A percentile compares a stretch with the other conserved stretches of the same genome.
Conservation (phyloP, 306 rosid species). For the Heteromeles arbutifolia region DNA sequence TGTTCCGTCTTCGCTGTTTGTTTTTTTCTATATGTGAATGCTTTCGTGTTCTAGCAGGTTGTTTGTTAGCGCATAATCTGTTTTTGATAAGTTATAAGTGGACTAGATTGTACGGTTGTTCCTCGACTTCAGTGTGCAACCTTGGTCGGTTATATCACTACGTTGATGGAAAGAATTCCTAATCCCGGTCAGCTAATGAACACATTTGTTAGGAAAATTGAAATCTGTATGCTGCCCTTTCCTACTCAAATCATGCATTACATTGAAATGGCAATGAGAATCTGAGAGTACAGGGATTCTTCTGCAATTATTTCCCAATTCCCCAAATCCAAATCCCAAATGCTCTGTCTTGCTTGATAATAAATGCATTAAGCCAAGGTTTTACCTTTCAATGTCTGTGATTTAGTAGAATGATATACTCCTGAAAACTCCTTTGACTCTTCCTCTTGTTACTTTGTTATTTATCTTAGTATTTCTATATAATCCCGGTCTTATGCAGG, state of each 20-base stretch:
- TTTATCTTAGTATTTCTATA: background rate
- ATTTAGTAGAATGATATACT: slow-evolving; percentile 1
- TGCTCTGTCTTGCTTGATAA: background rate
- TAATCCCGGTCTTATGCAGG: background rate
- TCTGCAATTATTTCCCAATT: background rate
- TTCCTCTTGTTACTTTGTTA: background rate
- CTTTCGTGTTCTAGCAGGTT: background rate
- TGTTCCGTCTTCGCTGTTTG: background rate
- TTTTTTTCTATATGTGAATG: background rate
- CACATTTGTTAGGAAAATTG: background rate
- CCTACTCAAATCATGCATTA: background rate
- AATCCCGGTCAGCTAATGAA: background rate
- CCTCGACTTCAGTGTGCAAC: background rate
- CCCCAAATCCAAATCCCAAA: background rate
- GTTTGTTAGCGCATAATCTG: background rate
- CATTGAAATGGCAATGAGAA: background rate
- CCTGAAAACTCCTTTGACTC: background rate
- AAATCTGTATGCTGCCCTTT: background rate
- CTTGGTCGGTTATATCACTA: background rate
- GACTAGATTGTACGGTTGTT: background rate
- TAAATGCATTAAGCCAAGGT: slow-evolving; percentile 3
- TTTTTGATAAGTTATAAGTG: background rate
- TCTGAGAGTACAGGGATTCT: background rate
- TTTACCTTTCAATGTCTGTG: background rate
- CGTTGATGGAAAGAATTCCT: background rate